A percentile compares a stretch with the other conserved stretches of the same genome.
phyloP scores from a whole-genome alignment of 2,329 filamentous ascomycete species.

The Uncinocarpus reesii region DNA sequence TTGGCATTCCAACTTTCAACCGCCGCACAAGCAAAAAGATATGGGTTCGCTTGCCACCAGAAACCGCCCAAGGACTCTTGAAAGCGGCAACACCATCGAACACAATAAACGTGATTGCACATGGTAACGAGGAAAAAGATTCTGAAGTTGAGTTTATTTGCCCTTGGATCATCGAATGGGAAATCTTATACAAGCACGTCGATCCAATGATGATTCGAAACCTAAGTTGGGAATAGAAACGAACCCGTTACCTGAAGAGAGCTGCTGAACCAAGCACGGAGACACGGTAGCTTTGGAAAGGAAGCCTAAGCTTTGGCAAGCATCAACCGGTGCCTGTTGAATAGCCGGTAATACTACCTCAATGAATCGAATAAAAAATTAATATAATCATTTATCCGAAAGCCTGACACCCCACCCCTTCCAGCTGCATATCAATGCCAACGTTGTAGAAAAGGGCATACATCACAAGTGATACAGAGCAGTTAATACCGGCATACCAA shows the following conservation, averaged over 20 bases:
- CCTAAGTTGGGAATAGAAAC: background rate
- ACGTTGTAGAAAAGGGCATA: background rate
- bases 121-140: background rate
- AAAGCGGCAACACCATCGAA: background rate
- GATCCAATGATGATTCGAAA: conserved; percentile 20
- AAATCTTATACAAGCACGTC: conserved; percentile 34
- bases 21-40: conserved; percentile 2
- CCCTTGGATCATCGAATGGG: conserved; percentile 27
- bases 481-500: background rate
- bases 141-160: conserved; percentile 28
- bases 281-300: too few relatives aligned
- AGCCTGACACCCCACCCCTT: too few relatives aligned
- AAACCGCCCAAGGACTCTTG: background rate
- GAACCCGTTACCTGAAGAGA: too few relatives aligned
- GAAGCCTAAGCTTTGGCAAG: too few relatives aligned
- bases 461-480: background rate
- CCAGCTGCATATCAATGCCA: too few relatives aligned
- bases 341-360: too few relatives aligned
- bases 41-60: conserved; percentile 7
- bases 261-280: too few relatives aligned
- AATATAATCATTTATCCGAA: too few relatives aligned
- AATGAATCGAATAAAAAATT: too few relatives aligned
- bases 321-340: too few relatives aligned
- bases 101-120: background rate
- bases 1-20: conserved; percentile 1